Evolutionary conservation across 2,329 filamentous ascomycete genomes (phyloP).

Genomic region (Pseudogymnoascus sp.): DNA sequence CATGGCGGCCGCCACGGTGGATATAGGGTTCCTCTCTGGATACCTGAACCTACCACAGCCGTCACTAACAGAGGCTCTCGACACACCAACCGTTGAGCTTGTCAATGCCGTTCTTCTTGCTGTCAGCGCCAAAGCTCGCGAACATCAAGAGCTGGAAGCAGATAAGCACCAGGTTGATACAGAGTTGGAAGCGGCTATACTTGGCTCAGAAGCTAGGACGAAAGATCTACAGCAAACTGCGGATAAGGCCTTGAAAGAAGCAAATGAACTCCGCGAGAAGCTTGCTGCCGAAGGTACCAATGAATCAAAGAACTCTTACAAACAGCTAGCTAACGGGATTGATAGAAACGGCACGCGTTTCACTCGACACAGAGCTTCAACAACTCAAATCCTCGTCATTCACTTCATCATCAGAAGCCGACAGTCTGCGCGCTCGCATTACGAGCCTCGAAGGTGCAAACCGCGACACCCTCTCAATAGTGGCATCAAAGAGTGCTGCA

Average conservation of each 20-base stretch:
- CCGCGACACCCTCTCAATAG: conserved; percentile 77
- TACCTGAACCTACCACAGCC: conserved; percentile 63
- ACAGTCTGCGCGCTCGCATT: conserved; percentile 74
- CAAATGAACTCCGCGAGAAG: conserved; percentile 73
- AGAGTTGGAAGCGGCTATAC: conserved; percentile 84
- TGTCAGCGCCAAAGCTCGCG: conserved; percentile 70
- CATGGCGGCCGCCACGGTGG: conserved; percentile 57
- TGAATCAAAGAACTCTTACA: conserved; percentile 7
- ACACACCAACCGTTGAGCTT: conserved; percentile 68
- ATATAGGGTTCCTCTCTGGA: conserved; percentile 65
- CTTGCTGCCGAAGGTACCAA: conserved; percentile 68
- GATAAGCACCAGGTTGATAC: conserved; percentile 87
- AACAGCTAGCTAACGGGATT: conserved; percentile 15
- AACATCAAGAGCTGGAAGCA: conserved; percentile 73
- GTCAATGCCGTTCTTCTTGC: conserved; percentile 68
- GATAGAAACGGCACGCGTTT: conserved; percentile 66
- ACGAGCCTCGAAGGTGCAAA: conserved; percentile 84
- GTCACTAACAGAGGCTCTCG: conserved; percentile 52
- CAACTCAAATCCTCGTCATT: conserved; percentile 67
- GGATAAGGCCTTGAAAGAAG: conserved; percentile 76
- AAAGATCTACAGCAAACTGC: conserved; percentile 74
- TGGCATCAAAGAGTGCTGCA: conserved; percentile 82
- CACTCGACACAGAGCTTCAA: conserved; percentile 76
- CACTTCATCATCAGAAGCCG: conserved; percentile 66
- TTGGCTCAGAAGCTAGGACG: conserved; percentile 73